Evolutionary conservation across 2,329 filamentous ascomycete species (phyloP), one percentile per base, ranked within the genome.

Genomic region (Trichoderma semiorbis): DNA sequence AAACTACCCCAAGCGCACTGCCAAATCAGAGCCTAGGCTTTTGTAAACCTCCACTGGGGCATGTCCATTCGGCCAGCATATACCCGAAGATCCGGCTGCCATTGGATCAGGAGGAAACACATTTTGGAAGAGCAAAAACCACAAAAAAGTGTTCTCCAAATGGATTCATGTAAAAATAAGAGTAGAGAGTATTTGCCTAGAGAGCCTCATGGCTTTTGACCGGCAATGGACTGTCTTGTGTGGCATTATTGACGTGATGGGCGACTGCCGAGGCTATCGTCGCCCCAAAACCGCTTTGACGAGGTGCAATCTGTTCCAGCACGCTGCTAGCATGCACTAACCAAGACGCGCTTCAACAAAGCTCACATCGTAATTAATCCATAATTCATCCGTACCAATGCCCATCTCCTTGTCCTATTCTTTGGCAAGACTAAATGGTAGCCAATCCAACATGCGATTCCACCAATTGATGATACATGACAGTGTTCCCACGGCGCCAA

Each of bases 1-100:
- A 70, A 70, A 63, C 58, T 70, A 70, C 58, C 67, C 67, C 67
- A 70, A 70, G 32, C 30, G 39, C 67, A 53, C 43, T 62, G 57
- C 58, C 67, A 55, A 70, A 70, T 70, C 67, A 70, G 30, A 58
- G 47, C 28, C 58, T 24, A 70, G 57, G 67, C 67, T 63, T 63
- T 70, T 63, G 58, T 62, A 62, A 70, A 30, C 53, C 43, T 30
- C 18, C 34, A 26, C 66, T 55, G 55, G 53, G 43, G 43, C 47
- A 24, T n/a, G 66, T 34, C 55, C 55, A 55, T 50, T 61, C 55
- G 66, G 58, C 47, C 36, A 61, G n/a, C 36, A 57, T 66, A 66
- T 39, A 69, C 36, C 65, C 66, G 66, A 69, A 60, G 65, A 24
- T 61, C 65, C 65, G 55, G 65, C 26, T 28, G n/a, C 50, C 50